Percentiles rank a stretch among this genome's conserved stretches.
Conservation (phyloP, 306 rosid species). For the Pyrus betulifolia region DNA sequence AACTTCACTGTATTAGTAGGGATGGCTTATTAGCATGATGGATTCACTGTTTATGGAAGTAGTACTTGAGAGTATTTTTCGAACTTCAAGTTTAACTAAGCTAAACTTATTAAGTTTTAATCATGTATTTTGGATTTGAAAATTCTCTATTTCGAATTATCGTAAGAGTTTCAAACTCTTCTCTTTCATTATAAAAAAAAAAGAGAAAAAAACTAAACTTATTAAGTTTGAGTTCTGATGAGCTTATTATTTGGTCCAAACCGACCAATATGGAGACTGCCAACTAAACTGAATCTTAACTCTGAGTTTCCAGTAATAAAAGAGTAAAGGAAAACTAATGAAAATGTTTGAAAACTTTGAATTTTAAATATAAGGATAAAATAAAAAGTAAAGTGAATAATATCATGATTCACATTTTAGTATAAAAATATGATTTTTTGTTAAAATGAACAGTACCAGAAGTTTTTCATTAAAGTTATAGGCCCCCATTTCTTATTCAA, state of each 20-base stretch:
- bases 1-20: not conserved
- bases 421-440: no score
- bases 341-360: no score
- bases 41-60: not conserved
- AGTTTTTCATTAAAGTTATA: not conserved
- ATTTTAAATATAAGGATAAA: no score
- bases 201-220: not conserved
- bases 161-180: no score
- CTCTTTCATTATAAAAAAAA: no score
- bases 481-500: not conserved
- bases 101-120: not conserved
- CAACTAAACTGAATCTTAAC: not conserved
- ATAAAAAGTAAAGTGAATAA: no score
- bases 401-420: no score
- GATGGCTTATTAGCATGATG: not conserved
- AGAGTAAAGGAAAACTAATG: no score
- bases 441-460: no score
- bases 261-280: conserved; percentile 13
- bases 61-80: not conserved
- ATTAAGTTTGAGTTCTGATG: not conserved
- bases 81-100: not conserved
- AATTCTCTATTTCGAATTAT: no score
- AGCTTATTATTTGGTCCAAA: not conserved
- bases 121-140: accelerated
- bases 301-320: not conserved